Conservation (phyloP, 169 alveolate genomes). For the Plasmodium gallinaceum region DNA sequence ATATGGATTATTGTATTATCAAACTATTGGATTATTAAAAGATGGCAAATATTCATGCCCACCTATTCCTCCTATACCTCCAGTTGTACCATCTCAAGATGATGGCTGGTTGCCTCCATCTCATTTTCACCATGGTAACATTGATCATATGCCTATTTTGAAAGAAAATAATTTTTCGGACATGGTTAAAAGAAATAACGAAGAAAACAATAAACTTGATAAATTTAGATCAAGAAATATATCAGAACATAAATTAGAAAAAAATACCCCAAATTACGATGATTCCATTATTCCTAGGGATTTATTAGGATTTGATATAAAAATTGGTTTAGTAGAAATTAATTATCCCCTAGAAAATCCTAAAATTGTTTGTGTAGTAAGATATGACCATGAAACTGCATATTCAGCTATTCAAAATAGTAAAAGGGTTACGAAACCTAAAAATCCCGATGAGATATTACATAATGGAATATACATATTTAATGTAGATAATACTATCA, state of each 20-base stretch:
- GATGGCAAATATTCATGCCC: constrained; percentile 58
- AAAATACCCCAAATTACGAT: background rate
- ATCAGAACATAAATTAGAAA: background rate
- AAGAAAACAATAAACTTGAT: background rate
- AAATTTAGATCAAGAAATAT: background rate
- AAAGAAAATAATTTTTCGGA: constrained; percentile 21
- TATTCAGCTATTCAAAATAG: constrained; percentile 71
- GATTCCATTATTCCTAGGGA: constrained; percentile 9
- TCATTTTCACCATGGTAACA: background rate
- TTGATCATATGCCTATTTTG: constrained; percentile 1
- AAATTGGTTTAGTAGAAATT: constrained; percentile 37
- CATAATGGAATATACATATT: constrained; percentile 78
- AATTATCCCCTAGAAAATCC: constrained; percentile 47
- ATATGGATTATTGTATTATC: constrained; percentile 87
- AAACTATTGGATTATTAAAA: constrained; percentile 57
- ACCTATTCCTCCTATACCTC: constrained; percentile 75
- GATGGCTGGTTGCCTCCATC: constrained; percentile 74
- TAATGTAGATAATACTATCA: constrained; percentile 78
- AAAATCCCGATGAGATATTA: constrained; percentile 15
- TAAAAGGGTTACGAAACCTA: constrained; percentile 73
- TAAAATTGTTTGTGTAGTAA: constrained; percentile 74
- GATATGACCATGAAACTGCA: constrained; percentile 77
- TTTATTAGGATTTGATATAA: constrained; percentile 35
- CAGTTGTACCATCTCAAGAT: constrained; percentile 63
- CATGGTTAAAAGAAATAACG: background rate